phyloP scores from a whole-genome alignment of 2,329 filamentous ascomycete species.

The Acephala macrosclerotiorum region DNA sequence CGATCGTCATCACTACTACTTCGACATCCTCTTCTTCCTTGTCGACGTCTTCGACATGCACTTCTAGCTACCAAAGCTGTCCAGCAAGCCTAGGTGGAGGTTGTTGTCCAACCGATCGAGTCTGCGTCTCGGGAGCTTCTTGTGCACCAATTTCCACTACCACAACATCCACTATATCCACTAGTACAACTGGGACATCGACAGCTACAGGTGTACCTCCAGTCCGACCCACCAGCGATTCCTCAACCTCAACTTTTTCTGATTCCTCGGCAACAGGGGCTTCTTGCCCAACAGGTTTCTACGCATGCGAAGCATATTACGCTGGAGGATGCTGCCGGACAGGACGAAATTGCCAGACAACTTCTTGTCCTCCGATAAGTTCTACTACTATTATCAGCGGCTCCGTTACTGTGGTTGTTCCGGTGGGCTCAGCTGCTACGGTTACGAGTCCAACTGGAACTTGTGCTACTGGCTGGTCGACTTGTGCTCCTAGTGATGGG shows the following conservation, averaged over 20 bases:
- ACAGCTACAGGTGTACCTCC: slow-evolving; percentile 52
- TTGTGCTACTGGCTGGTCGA: slow-evolving; percentile 84
- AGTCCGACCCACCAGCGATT: slow-evolving; percentile 54
- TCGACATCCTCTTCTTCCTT: slow-evolving; percentile 27
- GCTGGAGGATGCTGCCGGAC: slow-evolving; percentile 87
- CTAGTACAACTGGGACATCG: slow-evolving; percentile 45
- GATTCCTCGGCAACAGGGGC: slow-evolving; percentile 35
- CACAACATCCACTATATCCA: slow-evolving; percentile 48
- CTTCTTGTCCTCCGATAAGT: slow-evolving; percentile 72
- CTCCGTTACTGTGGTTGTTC: slow-evolving; percentile 76
- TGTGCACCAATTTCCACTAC: slow-evolving; percentile 38
- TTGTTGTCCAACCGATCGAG: slow-evolving; percentile 43
- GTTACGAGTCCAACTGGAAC: slow-evolving; percentile 48
- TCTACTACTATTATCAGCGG: slow-evolving; percentile 71
- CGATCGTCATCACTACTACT: slow-evolving; percentile 24
- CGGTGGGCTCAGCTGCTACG: slow-evolving; percentile 54
- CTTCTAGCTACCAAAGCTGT: slow-evolving; percentile 35
- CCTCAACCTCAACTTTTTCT: slow-evolving; percentile 45
- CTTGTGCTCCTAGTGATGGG: slow-evolving; percentile 68
- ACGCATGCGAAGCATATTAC: slow-evolving; percentile 85
- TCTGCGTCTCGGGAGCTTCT: slow-evolving; percentile 41
- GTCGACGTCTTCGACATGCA: slow-evolving; percentile 28
- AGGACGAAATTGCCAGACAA: slow-evolving; percentile 82
- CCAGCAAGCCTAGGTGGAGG: slow-evolving; percentile 40
- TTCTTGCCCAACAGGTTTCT: slow-evolving; percentile 88